phyloP scores from a whole-genome alignment of 1,284 basidiomycete genomes.

The Microbotryum scabiosae region DNA sequence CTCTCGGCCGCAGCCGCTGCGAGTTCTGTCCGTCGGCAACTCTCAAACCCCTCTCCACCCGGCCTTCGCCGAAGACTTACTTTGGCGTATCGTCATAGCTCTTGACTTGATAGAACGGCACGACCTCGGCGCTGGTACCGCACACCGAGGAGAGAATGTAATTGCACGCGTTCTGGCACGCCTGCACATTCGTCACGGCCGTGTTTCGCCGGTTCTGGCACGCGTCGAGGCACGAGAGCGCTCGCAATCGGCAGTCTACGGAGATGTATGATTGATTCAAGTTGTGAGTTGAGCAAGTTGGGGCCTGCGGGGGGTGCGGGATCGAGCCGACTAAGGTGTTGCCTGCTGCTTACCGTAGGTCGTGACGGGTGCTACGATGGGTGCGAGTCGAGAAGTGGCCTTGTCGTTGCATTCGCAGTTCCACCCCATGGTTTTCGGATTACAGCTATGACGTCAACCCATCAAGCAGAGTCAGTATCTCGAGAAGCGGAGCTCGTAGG shows the following conservation, averaged over 20 bases:
- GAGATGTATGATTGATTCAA: not conserved
- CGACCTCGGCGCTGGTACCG: slow-evolving; percentile 14
- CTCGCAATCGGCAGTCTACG: slow-evolving; percentile 22
- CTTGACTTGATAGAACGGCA: slow-evolving; percentile 19
- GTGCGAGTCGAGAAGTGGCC: slow-evolving; percentile 8
- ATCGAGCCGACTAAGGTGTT: no score
- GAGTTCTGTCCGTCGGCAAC: no score
- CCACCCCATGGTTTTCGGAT: slow-evolving; percentile 23
- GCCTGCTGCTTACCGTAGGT: slow-evolving; percentile 8
- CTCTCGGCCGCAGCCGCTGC: no score
- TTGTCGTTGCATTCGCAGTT: slow-evolving; percentile 20
- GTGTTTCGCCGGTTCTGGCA: slow-evolving; percentile 10
- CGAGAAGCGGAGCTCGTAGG: no score
- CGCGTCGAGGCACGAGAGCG: slow-evolving; percentile 18
- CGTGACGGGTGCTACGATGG: slow-evolving; percentile 16
- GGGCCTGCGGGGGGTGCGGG: not conserved
- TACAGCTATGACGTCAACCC: slow-evolving; percentile 10
- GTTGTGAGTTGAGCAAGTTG: not conserved
- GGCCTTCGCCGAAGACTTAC: slow-evolving; percentile 8
- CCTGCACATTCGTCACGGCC: no score
- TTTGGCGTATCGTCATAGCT: slow-evolving; percentile 12
- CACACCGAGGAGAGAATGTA: slow-evolving; percentile 20
- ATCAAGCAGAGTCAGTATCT: not conserved
- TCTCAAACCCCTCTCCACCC: no score
- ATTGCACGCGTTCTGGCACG: slow-evolving; percentile 16